Conservation (phyloP, 164 flowering plant genomes). For the Kingdonia uniflora region DNA sequence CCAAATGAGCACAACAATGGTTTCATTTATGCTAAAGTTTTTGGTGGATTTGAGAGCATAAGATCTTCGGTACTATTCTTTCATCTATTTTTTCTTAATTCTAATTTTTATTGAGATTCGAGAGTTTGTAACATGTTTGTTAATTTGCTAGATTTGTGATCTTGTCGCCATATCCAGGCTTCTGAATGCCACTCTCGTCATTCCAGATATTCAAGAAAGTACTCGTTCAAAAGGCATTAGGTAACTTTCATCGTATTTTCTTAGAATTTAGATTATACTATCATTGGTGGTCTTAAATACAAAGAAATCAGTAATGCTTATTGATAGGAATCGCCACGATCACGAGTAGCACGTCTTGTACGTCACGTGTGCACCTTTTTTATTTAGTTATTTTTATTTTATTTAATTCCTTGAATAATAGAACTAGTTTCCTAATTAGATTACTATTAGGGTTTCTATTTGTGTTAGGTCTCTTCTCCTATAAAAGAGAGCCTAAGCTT, state of each 20-base stretch:
- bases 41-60: slow-evolving; percentile 88
- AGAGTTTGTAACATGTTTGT: slow-evolving; percentile 5
- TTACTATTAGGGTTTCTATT: too few relatives aligned
- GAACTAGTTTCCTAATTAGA: too few relatives aligned
- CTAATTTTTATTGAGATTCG: neutral
- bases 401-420: too few relatives aligned
- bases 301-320: too few relatives aligned
- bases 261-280: neutral
- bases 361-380: too few relatives aligned
- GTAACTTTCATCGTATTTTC: slow-evolving; percentile 23
- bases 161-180: slow-evolving; percentile 78
- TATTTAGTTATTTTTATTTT: too few relatives aligned
- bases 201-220: slow-evolving; percentile 89
- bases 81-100: neutral
- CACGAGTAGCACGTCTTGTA: too few relatives aligned
- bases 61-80: slow-evolving; percentile 4
- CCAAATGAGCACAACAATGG: slow-evolving; percentile 59
- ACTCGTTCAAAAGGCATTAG: slow-evolving; percentile 97
- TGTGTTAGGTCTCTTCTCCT: too few relatives aligned
- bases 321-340: too few relatives aligned
- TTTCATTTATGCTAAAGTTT: slow-evolving; percentile 88
- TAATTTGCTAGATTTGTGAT: slow-evolving; percentile 64
- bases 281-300: neutral
- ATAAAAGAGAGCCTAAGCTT: too few relatives aligned
- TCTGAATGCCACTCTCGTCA: slow-evolving; percentile 83